Conservation (phyloP, 2,329 filamentous ascomycete species). For the Sarocladiaceae sp. region DNA sequence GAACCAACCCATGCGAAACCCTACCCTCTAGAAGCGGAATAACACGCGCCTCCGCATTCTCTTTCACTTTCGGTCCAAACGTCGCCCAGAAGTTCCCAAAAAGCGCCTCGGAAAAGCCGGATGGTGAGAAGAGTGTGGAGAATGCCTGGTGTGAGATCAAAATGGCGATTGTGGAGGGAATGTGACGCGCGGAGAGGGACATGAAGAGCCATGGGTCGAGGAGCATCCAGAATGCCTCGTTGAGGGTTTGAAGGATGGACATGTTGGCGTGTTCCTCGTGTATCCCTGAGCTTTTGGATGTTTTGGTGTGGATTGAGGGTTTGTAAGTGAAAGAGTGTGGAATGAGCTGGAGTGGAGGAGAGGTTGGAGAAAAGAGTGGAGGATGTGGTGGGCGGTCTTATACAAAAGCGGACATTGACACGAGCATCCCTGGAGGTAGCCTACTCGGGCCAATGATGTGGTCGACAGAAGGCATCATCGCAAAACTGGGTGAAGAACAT, state of each 20-base stretch:
- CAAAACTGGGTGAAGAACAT: too few species aligned
- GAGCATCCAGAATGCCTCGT: slow-evolving; percentile 25
- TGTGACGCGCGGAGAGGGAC: slow-evolving; percentile 38
- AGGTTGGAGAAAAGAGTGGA: slow-evolving; percentile 3
- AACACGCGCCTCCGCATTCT: slow-evolving; percentile 37
- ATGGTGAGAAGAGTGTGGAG: slow-evolving; percentile 34
- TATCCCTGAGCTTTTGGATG: neutral
- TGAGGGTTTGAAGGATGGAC: slow-evolving; percentile 9
- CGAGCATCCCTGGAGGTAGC: neutral
- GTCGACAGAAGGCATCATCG: neutral
- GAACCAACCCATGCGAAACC: slow-evolving; percentile 30
- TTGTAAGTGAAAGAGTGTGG: neutral
- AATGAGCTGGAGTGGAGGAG: neutral
- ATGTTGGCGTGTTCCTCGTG: neutral
- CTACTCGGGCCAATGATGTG: neutral
- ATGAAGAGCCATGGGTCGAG: slow-evolving; percentile 52
- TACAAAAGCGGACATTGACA: slow-evolving; percentile 9
- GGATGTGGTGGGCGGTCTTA: neutral
- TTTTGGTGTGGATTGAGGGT: neutral
- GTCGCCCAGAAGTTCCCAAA: slow-evolving; percentile 59
- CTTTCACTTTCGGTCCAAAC: slow-evolving; percentile 46
- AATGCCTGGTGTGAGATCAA: slow-evolving; percentile 19
- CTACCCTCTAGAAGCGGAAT: slow-evolving; percentile 52
- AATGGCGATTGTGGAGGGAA: slow-evolving; percentile 41
- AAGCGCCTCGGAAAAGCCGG: slow-evolving; percentile 44